Evolutionary conservation across 768 basidiomycete species (phyloP).

Genomic region (Dentipellis fragilis): DNA sequence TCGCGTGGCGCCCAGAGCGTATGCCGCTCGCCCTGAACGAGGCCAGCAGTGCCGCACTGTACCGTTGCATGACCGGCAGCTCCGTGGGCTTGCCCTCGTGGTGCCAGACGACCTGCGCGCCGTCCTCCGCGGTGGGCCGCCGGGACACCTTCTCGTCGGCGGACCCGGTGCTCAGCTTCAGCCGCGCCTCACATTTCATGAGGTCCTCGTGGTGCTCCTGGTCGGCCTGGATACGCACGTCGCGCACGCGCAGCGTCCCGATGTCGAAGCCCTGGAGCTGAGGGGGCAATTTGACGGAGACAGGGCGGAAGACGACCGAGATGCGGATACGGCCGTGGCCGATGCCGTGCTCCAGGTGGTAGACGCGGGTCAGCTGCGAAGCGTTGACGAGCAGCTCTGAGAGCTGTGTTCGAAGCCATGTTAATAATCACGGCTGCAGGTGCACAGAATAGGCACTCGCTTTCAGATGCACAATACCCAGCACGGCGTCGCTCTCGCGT

Average conservation of each 20-base stretch:
- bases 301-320: slow-evolving; percentile 56
- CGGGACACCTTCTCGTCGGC: slow-evolving; percentile 30
- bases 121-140: slow-evolving; percentile 24
- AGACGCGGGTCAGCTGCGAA: slow-evolving; percentile 47
- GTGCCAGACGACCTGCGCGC: slow-evolving; percentile 26
- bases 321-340: slow-evolving; percentile 57
- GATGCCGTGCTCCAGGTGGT: slow-evolving; percentile 60
- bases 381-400: slow-evolving; percentile 25
- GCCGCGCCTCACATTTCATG: slow-evolving; percentile 27
- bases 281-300: slow-evolving; percentile 47
- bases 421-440: too few relatives aligned
- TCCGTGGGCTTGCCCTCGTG: slow-evolving; percentile 27
- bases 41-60: slow-evolving; percentile 31
- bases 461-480: slow-evolving; percentile 59
- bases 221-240: slow-evolving; percentile 18
- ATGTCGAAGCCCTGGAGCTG: slow-evolving; percentile 60
- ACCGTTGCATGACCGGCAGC: slow-evolving; percentile 39
- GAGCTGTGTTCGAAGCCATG: too few relatives aligned
- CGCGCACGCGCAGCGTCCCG: slow-evolving; percentile 49
- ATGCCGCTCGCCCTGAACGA: slow-evolving; percentile 35
- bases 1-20: slow-evolving; percentile 17
- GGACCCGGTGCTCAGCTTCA: slow-evolving; percentile 32
- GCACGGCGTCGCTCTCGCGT: slow-evolving; percentile 54
- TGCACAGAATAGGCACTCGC: too few relatives aligned
- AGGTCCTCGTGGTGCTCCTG: slow-evolving; percentile 25